phyloP scores from a whole-genome alignment of 768 basidiomycete genomes.

The Amanita pallidorosea region DNA sequence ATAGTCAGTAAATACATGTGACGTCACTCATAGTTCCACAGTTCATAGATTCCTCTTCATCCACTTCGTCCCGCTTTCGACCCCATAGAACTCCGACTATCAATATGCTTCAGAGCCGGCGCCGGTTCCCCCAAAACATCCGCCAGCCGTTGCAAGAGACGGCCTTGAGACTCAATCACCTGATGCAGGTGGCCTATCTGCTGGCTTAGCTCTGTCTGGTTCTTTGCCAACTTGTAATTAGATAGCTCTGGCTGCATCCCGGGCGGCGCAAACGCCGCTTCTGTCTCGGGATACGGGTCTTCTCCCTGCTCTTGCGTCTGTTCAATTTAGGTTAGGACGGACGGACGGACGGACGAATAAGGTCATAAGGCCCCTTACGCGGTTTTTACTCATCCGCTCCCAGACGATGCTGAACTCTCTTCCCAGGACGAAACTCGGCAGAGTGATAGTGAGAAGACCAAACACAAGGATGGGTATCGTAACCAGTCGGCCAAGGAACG shows the following conservation, averaged over 20 bases:
- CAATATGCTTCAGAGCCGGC: not conserved
- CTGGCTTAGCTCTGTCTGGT: slow-evolving; percentile 52
- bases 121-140: slow-evolving; percentile 4
- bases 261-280: slow-evolving; percentile 8
- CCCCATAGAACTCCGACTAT: not conserved
- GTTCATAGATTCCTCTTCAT: too few species aligned
- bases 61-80: not conserved
- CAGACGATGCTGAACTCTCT: slow-evolving; percentile 87
- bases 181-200: slow-evolving; percentile 51
- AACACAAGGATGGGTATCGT: slow-evolving; percentile 82
- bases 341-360: not conserved
- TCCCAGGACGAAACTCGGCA: slow-evolving; percentile 87
- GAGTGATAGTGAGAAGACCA: slow-evolving; percentile 79
- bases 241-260: slow-evolving; percentile 27
- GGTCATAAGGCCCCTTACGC: not conserved
- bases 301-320: not conserved
- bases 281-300: slow-evolving; percentile 5
- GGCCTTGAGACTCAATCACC: slow-evolving; percentile 49
- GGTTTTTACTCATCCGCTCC: slow-evolving; percentile 57
- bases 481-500: slow-evolving; percentile 77
- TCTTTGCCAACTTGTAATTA: slow-evolving; percentile 53
- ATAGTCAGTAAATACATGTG: too few species aligned
- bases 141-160: slow-evolving; percentile 31
- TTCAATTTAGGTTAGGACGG: not conserved
- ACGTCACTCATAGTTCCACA: too few species aligned